Percentiles rank a stretch among this genome's conserved stretches.
These are phyloP conservation scores for Ichthyophthirius multifiliis DNA, from an alignment of 169 alveolate species.

Conservation along the genomic window DNA sequence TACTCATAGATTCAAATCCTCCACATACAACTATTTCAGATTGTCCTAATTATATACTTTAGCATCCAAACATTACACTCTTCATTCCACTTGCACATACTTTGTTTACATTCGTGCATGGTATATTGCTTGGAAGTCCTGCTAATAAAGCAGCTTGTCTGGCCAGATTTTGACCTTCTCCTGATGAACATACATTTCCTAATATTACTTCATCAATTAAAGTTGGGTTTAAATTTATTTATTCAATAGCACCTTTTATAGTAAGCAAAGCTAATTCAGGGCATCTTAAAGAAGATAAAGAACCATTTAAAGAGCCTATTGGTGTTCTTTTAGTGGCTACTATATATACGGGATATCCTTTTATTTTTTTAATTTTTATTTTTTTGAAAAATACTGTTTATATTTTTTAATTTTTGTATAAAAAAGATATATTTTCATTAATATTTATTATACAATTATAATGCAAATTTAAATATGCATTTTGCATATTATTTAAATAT, in stretches of 20 bases:
- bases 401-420: too few relatives aligned
- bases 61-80: constrained; percentile 67
- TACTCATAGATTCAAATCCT: constrained; percentile 82
- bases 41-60: constrained; percentile 66
- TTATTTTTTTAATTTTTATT: neutral
- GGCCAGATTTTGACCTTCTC: constrained; percentile 67
- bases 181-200: constrained; percentile 70
- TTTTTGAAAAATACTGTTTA: too few relatives aligned
- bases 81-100: constrained; percentile 86
- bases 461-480: too few relatives aligned
- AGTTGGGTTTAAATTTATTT: constrained; percentile 34
- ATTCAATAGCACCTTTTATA: constrained; percentile 49
- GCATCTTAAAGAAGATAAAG: constrained; percentile 44
- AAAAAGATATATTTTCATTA: too few relatives aligned
- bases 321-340: constrained; percentile 67
- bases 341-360: constrained; percentile 15
- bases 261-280: constrained; percentile 57
- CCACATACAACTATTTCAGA: constrained; percentile 71
- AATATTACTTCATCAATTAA: constrained; percentile 68
- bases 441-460: too few relatives aligned
- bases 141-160: constrained; percentile 64
- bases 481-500: too few relatives aligned
- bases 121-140: constrained; percentile 46
- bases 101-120: constrained; percentile 71
- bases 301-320: constrained; percentile 63